Conservation (phyloP, 2,329 filamentous ascomycete genomes). For the Daldinia eschscholtzii region DNA sequence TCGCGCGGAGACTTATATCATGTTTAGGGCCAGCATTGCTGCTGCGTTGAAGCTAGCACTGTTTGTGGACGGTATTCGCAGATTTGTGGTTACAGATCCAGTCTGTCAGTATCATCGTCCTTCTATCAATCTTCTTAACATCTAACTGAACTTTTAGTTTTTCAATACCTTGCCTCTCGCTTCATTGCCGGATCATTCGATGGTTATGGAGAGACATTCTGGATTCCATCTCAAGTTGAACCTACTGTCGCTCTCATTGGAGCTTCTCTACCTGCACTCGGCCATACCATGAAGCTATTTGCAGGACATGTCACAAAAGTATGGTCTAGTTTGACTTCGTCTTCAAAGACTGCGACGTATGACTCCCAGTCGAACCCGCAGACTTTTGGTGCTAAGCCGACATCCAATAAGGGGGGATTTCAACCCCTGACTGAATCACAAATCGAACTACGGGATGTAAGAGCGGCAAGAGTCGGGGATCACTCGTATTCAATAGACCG, state of each 20-base stretch:
- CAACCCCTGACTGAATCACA: slow-evolving; percentile 1
- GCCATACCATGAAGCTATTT: background rate
- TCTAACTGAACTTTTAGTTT: slow-evolving; percentile 25
- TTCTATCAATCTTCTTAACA: background rate
- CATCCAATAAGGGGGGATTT: background rate
- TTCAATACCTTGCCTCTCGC: slow-evolving; percentile 41
- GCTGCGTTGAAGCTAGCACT: slow-evolving; percentile 46
- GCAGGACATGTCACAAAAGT: background rate
- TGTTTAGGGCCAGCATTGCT: slow-evolving; percentile 40
- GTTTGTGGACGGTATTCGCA: slow-evolving; percentile 32
- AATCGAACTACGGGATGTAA: slow-evolving; percentile 4
- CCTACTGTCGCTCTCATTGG: slow-evolving; percentile 48
- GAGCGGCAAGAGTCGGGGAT: background rate
- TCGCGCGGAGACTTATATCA: background rate
- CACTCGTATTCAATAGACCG: background rate
- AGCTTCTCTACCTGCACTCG: slow-evolving; percentile 41
- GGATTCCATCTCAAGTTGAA: slow-evolving; percentile 49
- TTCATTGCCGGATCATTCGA: slow-evolving; percentile 48
- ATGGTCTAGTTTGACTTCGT: background rate
- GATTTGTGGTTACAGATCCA: slow-evolving; percentile 36
- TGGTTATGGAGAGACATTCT: slow-evolving; percentile 46
- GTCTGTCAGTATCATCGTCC: slow-evolving; percentile 37
- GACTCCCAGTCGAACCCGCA: background rate
- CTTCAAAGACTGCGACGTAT: slow-evolving; percentile 5
- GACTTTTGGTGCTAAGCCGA: background rate